Evolutionary conservation across 805 yeast species (phyloP).

Genomic region (Candida hungchunana): DNA sequence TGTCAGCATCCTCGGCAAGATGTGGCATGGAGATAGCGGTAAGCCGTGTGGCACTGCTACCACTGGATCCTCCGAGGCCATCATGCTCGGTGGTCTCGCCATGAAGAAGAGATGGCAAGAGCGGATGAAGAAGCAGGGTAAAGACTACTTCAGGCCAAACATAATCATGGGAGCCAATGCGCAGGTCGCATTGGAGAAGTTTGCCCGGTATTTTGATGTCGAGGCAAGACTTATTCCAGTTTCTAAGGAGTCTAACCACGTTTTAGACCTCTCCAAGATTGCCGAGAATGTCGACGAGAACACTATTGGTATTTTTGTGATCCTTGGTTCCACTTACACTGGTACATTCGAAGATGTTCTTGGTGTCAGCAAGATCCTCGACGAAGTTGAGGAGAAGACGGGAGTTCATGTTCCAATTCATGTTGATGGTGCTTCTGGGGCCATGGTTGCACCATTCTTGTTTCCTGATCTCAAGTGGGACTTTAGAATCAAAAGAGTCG

Average conservation of each 20-base stretch:
- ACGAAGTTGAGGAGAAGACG: slow-evolving; percentile 59
- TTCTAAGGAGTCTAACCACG: slow-evolving; percentile 52
- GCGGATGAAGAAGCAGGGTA: slow-evolving; percentile 53
- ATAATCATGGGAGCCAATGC: slow-evolving; percentile 90
- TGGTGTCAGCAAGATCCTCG: slow-evolving; percentile 57
- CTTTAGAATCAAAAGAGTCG: slow-evolving; percentile 71
- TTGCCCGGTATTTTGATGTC: slow-evolving; percentile 91
- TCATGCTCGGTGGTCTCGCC: slow-evolving; percentile 90
- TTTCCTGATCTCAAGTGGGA: slow-evolving; percentile 82
- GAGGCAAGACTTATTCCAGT: slow-evolving; percentile 77
- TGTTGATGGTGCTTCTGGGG: slow-evolving; percentile 94
- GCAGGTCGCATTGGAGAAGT: slow-evolving; percentile 91
- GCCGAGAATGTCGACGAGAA: slow-evolving; percentile 75
- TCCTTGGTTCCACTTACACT: slow-evolving; percentile 88
- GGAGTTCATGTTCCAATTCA: slow-evolving; percentile 77
- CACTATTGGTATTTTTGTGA: slow-evolving; percentile 87
- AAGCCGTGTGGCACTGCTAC: slow-evolving; percentile 81
- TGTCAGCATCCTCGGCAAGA: slow-evolving; percentile 67
- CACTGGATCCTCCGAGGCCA: slow-evolving; percentile 92
- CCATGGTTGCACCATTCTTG: slow-evolving; percentile 79
- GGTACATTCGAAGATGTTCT: slow-evolving; percentile 85
- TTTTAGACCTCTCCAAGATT: slow-evolving; percentile 58
- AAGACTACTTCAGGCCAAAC: slow-evolving; percentile 64
- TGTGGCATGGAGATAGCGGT: slow-evolving; percentile 69
- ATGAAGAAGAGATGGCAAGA: slow-evolving; percentile 88